Evolutionary conservation across 106 monocot genomes (phyloP).

Genomic region (Posidonia australis): DNA sequence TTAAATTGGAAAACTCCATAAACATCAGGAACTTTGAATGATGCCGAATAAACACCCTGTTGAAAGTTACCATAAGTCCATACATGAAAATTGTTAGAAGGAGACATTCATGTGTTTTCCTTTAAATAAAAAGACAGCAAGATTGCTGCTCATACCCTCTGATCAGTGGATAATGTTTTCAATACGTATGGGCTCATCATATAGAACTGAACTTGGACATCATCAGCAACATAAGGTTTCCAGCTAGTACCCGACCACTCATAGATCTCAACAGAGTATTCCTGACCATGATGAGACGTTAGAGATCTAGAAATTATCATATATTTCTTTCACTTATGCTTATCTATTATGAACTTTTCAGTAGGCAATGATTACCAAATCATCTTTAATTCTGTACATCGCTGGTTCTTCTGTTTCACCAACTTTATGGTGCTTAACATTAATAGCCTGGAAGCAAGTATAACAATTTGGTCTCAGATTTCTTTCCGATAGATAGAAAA

Average conservation of each 20-base stretch:
- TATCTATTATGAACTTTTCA: neutral
- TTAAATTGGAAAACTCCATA: slow-evolving; percentile 99
- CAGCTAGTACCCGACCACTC: slow-evolving; percentile 94
- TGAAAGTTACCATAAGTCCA: neutral
- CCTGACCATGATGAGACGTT: slow-evolving; percentile 23
- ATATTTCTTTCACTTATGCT: neutral
- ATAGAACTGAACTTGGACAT: slow-evolving; percentile 97
- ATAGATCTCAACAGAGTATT: slow-evolving; percentile 87
- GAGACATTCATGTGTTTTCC: neutral
- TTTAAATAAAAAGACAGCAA: neutral
- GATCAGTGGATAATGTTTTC: slow-evolving; percentile 65
- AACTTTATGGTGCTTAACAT: slow-evolving; percentile 73
- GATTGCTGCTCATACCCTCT: slow-evolving; percentile 37
- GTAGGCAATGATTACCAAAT: slow-evolving; percentile 40
- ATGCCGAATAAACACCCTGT: slow-evolving; percentile 72
- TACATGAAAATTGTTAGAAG: neutral
- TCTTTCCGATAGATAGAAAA: neutral
- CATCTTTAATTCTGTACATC: slow-evolving; percentile 89
- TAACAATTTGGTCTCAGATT: neutral
- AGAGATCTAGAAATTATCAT: neutral
- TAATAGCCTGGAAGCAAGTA: slow-evolving; percentile 53
- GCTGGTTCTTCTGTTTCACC: slow-evolving; percentile 68
- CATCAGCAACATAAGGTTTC: slow-evolving; percentile 81
- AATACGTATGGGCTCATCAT: slow-evolving; percentile 99
- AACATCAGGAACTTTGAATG: slow-evolving; percentile 98